Percentiles rank a stretch among this genome's conserved stretches.
Conservation (phyloP, 768 basidiomycete genomes). For the Tulasnella sp. region DNA sequence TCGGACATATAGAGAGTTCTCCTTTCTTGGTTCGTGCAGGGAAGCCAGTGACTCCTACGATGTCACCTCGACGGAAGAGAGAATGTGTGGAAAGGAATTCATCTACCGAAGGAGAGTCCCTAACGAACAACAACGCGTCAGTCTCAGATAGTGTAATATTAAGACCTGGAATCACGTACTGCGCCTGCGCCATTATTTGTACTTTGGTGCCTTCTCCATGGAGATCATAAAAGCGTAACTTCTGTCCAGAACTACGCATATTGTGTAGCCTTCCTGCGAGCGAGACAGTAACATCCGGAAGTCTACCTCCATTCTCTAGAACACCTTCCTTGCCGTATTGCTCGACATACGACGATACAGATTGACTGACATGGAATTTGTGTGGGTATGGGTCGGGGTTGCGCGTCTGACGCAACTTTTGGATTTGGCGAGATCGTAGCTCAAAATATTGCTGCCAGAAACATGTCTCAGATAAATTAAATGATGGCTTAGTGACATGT, state of each 20-base stretch:
- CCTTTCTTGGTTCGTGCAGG: slow-evolving; percentile 92
- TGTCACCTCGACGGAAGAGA: slow-evolving; percentile 87
- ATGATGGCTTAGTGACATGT: background rate
- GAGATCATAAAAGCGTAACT: slow-evolving; percentile 89
- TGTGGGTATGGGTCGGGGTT: slow-evolving; percentile 94
- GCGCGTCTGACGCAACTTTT: slow-evolving; percentile 69
- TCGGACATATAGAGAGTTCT: slow-evolving; percentile 81
- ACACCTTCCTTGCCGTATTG: slow-evolving; percentile 61
- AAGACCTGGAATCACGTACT: slow-evolving; percentile 35
- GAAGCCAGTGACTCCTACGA: slow-evolving; percentile 80
- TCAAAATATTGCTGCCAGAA: slow-evolving; percentile 84
- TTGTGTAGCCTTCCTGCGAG: slow-evolving; percentile 88
- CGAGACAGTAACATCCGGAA: slow-evolving; percentile 43
- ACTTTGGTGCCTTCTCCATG: slow-evolving; percentile 86
- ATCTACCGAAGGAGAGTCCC: slow-evolving; percentile 52
- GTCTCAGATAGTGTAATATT: background rate
- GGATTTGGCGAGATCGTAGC: slow-evolving; percentile 77
- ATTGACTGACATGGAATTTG: slow-evolving; percentile 86
- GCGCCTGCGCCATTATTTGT: slow-evolving; percentile 84
- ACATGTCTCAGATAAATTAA: background rate
- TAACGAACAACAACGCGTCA: slow-evolving; percentile 19
- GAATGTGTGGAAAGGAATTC: slow-evolving; percentile 62
- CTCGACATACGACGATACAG: slow-evolving; percentile 59
- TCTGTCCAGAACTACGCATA: slow-evolving; percentile 67
- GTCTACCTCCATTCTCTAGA: slow-evolving; percentile 51